Evolutionary conservation across 2,329 filamentous ascomycete genomes (phyloP), one percentile per base, ranked within the genome.

Genomic region (Huntiella decipiens): DNA sequence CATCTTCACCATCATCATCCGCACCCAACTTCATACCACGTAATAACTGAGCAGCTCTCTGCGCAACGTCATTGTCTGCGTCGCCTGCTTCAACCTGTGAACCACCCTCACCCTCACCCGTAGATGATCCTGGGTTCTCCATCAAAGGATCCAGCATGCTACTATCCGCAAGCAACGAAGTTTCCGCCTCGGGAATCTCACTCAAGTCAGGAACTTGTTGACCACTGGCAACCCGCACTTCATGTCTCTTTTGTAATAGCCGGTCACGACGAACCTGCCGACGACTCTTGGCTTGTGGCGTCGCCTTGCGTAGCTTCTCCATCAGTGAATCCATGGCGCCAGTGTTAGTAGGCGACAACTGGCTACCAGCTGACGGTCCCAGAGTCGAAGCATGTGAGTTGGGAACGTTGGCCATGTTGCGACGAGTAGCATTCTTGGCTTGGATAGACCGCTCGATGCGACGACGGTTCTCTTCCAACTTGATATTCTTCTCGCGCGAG

Each of bases 251-350:
- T 71, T 93, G 92, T 54, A 96, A 72, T 46, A 88, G 73, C 35
- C 87, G 86, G 53, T 88, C 76, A 49, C 88, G 76, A 52, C 91
- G 77, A 54, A 86, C 77, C 60, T 96, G 91, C 56, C 88, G 75
- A 60, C 92, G 82, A 60, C 95, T 87, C 59, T 83, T 73, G 22
- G 83, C 76, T 63, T 94, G 84, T 28, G 91, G 88, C 47, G 87
- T 88, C 1, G 91, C 91, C 47, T 86, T 87, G 48, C 91, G 81
- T 47, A 98, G 67, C 63, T 96, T 96, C 73, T 95, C 85, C 42
- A 98, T 74, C 17, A 98, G 67, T 36, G 82, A 84, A 63, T 98
- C 91, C 87, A 98, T 96, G 44, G 87, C 91, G 45, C 88, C 91
- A 5, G 84, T 85, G 47, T 75, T 79, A 31, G 73, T 71, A 17